Base-by-base conservation (phyloP, 306 rosid species). In the Prunus mume region DNA sequence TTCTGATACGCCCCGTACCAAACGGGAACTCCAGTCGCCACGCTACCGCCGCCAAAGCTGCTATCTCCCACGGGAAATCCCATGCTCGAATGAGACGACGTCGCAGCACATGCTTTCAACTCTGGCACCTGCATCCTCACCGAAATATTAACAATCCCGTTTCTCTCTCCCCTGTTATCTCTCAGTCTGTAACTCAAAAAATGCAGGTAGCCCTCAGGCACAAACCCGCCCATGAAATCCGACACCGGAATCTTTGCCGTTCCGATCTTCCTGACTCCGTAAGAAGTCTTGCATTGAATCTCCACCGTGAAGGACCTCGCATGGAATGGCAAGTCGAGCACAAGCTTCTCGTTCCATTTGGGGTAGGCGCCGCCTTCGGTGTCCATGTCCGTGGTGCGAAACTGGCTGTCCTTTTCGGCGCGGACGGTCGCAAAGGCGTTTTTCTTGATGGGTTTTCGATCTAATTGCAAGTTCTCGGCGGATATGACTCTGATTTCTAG, bases 101-200 rank as follows among this genome's bases (percentile, higher is more conserved):
- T 19, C 46, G 70, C 9, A 9, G 67, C 70, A 0, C 63, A 58
- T 9, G 64, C 57, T 25, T 71, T 49, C 32, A 68, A 25, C 45
- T 56, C 80, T 5, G 18, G 18, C 19, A 27, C 69, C 77, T 80
- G 86, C 4, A 79, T 82, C 86, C 79, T 91, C 12, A 84, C 93
- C 0, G 95, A 91, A 46, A 91, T 56, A 69, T 93, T 93, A 15
- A 93, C 52, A 67, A 93, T 79, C 43, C 98, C 98, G 58, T 89
- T 93, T 76, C 85, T 89, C 30, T 68, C 83, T 5, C 89, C 86
- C 13, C 73, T 80, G 17, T 57, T 13, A 61, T 93, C 89, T 87
- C 96, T 86, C 71, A 91, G 71, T 74, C 98, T 84, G 62, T 91
- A 93, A 70, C 98, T 93, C 80, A 91, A 68, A 41, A 85, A 87